Evolutionary conservation across 164 flowering plant genomes (phyloP).

Genomic region (Berberis thunbergii): DNA sequence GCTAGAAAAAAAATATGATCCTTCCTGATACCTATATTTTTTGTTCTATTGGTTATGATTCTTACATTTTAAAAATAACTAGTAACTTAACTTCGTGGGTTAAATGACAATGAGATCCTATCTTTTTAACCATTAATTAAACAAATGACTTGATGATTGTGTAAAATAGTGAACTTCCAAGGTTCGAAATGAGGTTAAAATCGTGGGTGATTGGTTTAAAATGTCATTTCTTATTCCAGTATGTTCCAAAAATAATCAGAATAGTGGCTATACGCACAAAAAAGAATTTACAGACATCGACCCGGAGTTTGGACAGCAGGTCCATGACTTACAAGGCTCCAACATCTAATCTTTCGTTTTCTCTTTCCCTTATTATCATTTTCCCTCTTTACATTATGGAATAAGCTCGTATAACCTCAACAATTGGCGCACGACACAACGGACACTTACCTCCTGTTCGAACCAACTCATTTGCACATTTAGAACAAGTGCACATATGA

Average conservation of each 20-base stretch:
- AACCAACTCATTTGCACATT: slow-evolving; percentile 75
- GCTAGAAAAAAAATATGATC: no score
- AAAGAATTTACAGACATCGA: slow-evolving; percentile 6
- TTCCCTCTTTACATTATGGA: slow-evolving; percentile 50
- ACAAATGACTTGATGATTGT: no score
- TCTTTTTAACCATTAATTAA: no score
- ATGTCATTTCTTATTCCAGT: slow-evolving; percentile 18
- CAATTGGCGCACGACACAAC: slow-evolving; percentile 82
- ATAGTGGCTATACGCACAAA: slow-evolving; percentile 11
- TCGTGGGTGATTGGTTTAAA: slow-evolving; percentile 17
- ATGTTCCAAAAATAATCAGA: slow-evolving; percentile 18
- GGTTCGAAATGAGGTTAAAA: neutral
- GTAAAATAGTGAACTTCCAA: no score
- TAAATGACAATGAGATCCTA: no score
- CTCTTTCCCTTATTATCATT: neutral
- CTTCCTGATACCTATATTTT: no score
- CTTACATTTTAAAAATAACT: no score
- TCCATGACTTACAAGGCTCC: slow-evolving; percentile 8
- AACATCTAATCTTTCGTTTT: slow-evolving; percentile 9
- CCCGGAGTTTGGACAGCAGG: neutral
- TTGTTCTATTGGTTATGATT: no score
- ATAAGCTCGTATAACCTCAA: slow-evolving; percentile 84
- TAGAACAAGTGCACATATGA: slow-evolving; percentile 89
- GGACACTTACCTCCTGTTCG: slow-evolving; percentile 74
- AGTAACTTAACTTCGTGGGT: no score